These are phyloP conservation scores for Balakata baccata DNA, from an alignment of 345 rosid genomes.

Conservation along the genomic window DNA sequence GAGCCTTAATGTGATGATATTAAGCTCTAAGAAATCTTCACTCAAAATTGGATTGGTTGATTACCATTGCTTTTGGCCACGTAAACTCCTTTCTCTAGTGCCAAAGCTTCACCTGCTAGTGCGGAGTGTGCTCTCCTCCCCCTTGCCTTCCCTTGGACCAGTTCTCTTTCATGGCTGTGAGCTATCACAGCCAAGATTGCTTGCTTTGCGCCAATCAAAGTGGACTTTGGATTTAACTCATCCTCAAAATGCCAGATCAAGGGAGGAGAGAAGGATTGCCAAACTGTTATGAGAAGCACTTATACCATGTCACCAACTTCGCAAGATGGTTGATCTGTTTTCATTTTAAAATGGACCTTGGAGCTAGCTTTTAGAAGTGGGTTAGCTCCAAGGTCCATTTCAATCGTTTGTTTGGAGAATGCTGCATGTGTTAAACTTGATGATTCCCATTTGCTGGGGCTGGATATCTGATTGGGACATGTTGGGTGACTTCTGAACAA, in stretches of 20 bases:
- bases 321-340: too few species aligned
- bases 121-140: too few species aligned
- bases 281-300: too few species aligned
- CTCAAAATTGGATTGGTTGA: not conserved
- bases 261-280: too few species aligned
- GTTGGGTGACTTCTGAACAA: not conserved
- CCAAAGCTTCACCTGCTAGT: not conserved
- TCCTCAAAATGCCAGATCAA: too few species aligned
- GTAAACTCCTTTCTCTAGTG: not conserved
- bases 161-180: not conserved
- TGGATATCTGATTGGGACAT: not conserved
- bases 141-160: too few species aligned
- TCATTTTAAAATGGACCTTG: too few species aligned
- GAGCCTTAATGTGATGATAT: not conserved
- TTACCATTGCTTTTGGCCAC: not conserved
- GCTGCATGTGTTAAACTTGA: not conserved
- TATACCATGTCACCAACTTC: too few species aligned
- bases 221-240: too few species aligned
- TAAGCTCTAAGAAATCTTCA: not conserved
- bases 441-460: not conserved
- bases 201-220: not conserved
- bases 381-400: too few species aligned
- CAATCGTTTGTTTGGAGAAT: not conserved
- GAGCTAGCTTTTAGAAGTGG: too few species aligned
- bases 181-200: not conserved